Percentiles rank a stretch among this genome's conserved stretches.
Conservation (phyloP, 495 filamentous ascomycete genomes). For the Oidiodendron maius region DNA sequence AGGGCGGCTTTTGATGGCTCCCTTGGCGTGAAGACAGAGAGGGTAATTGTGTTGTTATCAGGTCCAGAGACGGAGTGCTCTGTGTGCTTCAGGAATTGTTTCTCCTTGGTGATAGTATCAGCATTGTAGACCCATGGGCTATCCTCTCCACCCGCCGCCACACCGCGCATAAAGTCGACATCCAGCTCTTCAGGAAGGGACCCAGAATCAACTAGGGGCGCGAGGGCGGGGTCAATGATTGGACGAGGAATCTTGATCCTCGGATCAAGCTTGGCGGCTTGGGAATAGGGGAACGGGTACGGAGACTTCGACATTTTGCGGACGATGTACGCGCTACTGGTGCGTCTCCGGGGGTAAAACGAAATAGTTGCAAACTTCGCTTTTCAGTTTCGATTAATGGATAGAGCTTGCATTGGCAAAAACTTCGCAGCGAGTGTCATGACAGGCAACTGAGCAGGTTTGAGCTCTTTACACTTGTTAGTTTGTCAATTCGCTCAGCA, state of each 20-base stretch:
- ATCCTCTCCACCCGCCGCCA: neutral
- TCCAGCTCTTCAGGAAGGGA: constrained; percentile 8
- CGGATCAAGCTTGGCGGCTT: constrained; percentile 10
- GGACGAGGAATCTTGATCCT: constrained; percentile 10
- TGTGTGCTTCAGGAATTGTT: neutral
- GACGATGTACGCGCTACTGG: too few species aligned
- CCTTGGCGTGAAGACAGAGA: constrained; percentile 6
- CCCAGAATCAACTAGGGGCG: constrained; percentile 3
- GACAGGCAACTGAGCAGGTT: too few species aligned
- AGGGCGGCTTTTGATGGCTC: neutral
- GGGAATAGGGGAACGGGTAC: constrained; percentile 7
- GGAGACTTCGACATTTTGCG: too few species aligned
- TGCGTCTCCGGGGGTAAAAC: too few species aligned
- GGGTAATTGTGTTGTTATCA: constrained; percentile 1
- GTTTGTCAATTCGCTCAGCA: too few species aligned
- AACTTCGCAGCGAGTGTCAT: too few species aligned
- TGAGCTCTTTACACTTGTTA: too few species aligned
- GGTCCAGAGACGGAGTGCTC: neutral
- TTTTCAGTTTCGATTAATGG: too few species aligned
- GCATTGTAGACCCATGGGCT: neutral
- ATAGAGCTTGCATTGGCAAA: too few species aligned
- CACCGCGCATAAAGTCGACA: constrained; percentile 11
- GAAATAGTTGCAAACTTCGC: too few species aligned
- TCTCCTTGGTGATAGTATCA: neutral
- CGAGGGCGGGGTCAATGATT: constrained; percentile 6